Percentiles rank a stretch among this genome's conserved stretches.
These are phyloP conservation scores for Alternaria alternata DNA, from an alignment of 2,329 filamentous ascomycete species.

Conservation along the genomic window DNA sequence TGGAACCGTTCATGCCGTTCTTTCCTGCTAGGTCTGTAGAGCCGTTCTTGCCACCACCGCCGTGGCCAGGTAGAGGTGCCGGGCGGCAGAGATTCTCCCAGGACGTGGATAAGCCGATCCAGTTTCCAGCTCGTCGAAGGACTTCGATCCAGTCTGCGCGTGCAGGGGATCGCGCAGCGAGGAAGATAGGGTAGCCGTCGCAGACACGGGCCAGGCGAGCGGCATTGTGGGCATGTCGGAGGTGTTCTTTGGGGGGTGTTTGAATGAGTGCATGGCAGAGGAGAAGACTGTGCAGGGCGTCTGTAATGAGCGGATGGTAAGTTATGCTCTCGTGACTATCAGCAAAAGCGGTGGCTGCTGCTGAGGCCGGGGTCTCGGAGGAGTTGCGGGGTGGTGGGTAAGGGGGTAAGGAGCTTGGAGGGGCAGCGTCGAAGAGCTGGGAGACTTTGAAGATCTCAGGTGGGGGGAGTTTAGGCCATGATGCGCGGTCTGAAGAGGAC, in stretches of 20 bases:
- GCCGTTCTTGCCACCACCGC: slow-evolving; percentile 2
- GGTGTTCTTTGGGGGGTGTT: slow-evolving; percentile 78
- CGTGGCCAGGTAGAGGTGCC: slow-evolving; percentile 52
- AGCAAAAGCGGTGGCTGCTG: slow-evolving; percentile 49
- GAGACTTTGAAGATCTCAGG: slow-evolving; percentile 65
- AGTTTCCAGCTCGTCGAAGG: slow-evolving; percentile 71
- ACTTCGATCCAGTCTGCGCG: slow-evolving; percentile 84
- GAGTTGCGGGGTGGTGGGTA: slow-evolving; percentile 62
- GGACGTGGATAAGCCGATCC: slow-evolving; percentile 68
- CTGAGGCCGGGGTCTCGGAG: slow-evolving; percentile 36
- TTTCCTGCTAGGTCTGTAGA: slow-evolving; percentile 1
- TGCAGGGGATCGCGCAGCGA: slow-evolving; percentile 73
- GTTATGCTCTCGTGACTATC: slow-evolving; percentile 72
- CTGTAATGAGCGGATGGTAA: slow-evolving; percentile 81
- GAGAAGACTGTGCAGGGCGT: slow-evolving; percentile 79
- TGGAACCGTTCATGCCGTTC: slow-evolving; percentile 1
- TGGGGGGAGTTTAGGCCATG: slow-evolving; percentile 58
- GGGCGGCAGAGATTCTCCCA: slow-evolving; percentile 76
- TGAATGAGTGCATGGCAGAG: slow-evolving; percentile 82
- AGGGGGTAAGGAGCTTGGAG: slow-evolving; percentile 71
- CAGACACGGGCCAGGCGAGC: slow-evolving; percentile 76
- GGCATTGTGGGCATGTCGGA: slow-evolving; percentile 82
- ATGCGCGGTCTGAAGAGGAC: slow-evolving; percentile 44
- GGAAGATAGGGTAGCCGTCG: slow-evolving; percentile 83
- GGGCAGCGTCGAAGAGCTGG: slow-evolving; percentile 74